phyloP scores from a whole-genome alignment of 2,329 filamentous ascomycete genomes.

The Colletotrichum caudatum region DNA sequence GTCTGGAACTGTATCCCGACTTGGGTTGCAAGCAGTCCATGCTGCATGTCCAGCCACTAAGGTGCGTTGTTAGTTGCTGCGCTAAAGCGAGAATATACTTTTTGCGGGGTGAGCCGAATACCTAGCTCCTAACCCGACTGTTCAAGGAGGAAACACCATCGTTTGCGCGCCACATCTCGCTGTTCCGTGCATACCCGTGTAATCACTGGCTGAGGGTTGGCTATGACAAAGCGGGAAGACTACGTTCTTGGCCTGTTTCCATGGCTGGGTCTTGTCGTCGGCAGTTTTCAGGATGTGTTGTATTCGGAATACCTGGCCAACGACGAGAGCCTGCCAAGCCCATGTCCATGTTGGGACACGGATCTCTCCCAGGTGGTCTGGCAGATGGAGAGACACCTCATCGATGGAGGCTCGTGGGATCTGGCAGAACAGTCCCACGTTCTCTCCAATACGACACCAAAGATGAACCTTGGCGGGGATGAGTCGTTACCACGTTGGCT shows the following conservation, averaged over 20 bases:
- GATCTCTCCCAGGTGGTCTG: constrained; percentile 46
- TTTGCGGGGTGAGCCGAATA: constrained; percentile 46
- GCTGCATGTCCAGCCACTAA: neutral
- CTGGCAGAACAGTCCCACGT: neutral
- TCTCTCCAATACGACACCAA: neutral
- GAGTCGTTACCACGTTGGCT: neutral
- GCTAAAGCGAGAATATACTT: constrained; percentile 47
- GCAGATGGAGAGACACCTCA: neutral
- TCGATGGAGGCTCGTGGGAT: neutral
- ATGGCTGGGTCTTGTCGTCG: neutral
- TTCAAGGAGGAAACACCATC: constrained; percentile 47
- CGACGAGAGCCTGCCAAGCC: constrained; percentile 46
- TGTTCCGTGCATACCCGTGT: constrained; percentile 47
- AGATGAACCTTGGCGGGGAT: neutral
- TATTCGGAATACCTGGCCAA: constrained; percentile 49
- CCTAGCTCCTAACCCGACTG: constrained; percentile 35
- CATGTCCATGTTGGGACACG: constrained; percentile 48
- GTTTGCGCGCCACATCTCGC: constrained; percentile 45
- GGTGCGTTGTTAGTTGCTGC: constrained; percentile 44
- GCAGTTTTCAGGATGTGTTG: constrained; percentile 31
- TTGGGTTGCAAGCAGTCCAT: constrained; percentile 35
- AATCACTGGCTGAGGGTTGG: constrained; percentile 42
- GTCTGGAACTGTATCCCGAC: constrained; percentile 46
- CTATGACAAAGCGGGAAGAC: constrained; percentile 45
- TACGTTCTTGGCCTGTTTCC: constrained; percentile 28